Base-by-base conservation (phyloP, 2,329 filamentous ascomycete species). In the Penicillium hesseltinei region DNA sequence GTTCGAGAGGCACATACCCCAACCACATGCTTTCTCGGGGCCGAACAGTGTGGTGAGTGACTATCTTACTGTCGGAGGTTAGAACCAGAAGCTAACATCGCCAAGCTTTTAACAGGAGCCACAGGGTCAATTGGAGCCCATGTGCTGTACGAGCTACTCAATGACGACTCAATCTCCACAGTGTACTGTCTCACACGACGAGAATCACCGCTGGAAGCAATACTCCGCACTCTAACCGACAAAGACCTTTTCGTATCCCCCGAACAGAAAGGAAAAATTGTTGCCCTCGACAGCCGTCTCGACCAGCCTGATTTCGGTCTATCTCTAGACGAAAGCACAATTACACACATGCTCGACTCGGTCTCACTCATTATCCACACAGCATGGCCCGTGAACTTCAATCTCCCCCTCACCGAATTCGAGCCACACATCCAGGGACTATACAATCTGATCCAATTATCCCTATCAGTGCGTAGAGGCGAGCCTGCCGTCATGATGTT, bases 341-440 rank as follows among this genome's bases (percentile, higher is more conserved):
- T 80, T 56, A 44, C 65, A 4, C 56, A 71, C 29, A 72, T 83
- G 50, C 73, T 73, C 5, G 51, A 66, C 23, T 70, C 77, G 45
- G 73, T 76, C 1, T 78, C 79, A 4, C 69, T 75, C 13, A 77
- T 84, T 43, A 76, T 83, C 47, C 81, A 84, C 64, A 73, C 80
- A 2, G 81, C 81, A 17, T 84, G 82, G 82, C 78, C 80, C 1
- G 82, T 84, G 51, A 82, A 84, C 64, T 83, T 84, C 71, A 78
- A 79, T 40, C 72, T 83, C 54, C 78, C 78, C 1, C 70, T 84
- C 1, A 61, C 69, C 23, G 78, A 74, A 61, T 83, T 82, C 60
- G 75, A 75, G 33, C 75, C 77, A 38, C 79, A 82, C 62, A 79
- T 76, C 46, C 56, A 60, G 47, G 75, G 79, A 2, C 68, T 83